These are phyloP conservation scores for Neoascochyta sp. DNA, from an alignment of 2,329 filamentous ascomycete genomes.

Conservation along the genomic window DNA sequence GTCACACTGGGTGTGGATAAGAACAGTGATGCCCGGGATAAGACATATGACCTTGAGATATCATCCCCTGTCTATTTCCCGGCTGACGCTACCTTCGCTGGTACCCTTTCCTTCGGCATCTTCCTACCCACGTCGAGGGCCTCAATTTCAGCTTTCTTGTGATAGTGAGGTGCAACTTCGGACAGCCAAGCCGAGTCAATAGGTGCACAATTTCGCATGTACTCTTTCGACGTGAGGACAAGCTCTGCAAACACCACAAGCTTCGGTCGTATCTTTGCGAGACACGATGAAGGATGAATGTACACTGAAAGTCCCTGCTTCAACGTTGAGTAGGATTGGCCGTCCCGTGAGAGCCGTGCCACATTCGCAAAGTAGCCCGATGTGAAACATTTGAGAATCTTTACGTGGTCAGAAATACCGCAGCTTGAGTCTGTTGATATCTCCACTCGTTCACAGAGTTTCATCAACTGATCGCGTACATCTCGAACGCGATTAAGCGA, in stretches of 20 bases:
- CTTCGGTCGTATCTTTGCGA: slow-evolving; percentile 72
- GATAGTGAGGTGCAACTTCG: slow-evolving; percentile 90
- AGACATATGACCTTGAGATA: too few species aligned
- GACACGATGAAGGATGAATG: slow-evolving; percentile 73
- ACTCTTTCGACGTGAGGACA: slow-evolving; percentile 83
- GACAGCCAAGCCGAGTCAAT: slow-evolving; percentile 80
- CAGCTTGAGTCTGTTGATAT: slow-evolving; percentile 61
- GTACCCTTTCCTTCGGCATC: slow-evolving; percentile 59
- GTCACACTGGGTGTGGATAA: too few species aligned
- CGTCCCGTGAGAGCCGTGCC: slow-evolving; percentile 74
- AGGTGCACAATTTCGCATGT: slow-evolving; percentile 83
- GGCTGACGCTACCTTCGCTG: slow-evolving; percentile 7
- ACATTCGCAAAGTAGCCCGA: slow-evolving; percentile 95
- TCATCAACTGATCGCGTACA: slow-evolving; percentile 85
- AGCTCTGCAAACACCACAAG: slow-evolving; percentile 86
- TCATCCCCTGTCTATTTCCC: too few species aligned
- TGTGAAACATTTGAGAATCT: slow-evolving; percentile 83
- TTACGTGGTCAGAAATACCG: slow-evolving; percentile 67
- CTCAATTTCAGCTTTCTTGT: slow-evolving; percentile 88
- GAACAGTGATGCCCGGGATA: too few species aligned
- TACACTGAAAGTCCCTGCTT: slow-evolving; percentile 87
- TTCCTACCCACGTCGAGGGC: slow-evolving; percentile 72
- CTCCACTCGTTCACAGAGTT: slow-evolving; percentile 90
- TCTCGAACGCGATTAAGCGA: slow-evolving; percentile 85
- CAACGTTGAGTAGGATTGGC: slow-evolving; percentile 84